Evolutionary conservation across 2,329 filamentous ascomycete species (phyloP), one percentile per base, ranked within the genome.

Genomic region (Sporothrix pallida): DNA sequence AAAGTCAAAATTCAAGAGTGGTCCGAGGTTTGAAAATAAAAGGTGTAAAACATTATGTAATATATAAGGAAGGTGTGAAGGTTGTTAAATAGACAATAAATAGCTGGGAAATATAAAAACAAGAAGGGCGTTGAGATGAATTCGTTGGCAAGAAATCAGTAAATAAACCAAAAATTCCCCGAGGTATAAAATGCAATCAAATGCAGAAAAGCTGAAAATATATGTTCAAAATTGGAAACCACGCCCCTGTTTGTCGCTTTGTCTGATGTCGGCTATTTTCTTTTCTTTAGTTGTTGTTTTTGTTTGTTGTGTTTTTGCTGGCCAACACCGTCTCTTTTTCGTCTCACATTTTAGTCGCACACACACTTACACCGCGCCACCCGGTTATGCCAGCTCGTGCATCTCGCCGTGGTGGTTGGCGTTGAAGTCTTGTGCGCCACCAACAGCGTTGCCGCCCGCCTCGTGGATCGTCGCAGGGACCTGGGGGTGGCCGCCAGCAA

Each of bases 401-500:
- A 77, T 76, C 72, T 74, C 9, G 60, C 76, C 76, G 58, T 62
- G 76, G 74, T 77, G 76, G 69, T 77, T 72, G 31, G 68, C 70
- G 58, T 73, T 71, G n/a, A 54, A 60, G n/a, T 70, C 71, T 17
- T 67, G 56, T 12, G 31, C 46, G n/a, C 20, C 67, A 9, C 75
- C 75, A 2, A 77, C 67, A 0, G 60, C n/a, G 15, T 70, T 74
- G 69, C 76, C 71, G 46, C 70, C 73, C 0, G 76, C 76, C 74
- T 77, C 76, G 67, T 75, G 71, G 71, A 77, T 76, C 10, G 76
- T 77, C n/a, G 72, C 26, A 37, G 75, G 76, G 10, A 76, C 74
- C 10, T 75, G 75, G 2, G 74, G 56, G 58, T 46, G 48, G 26
- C 56, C 46, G 46, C 42, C 23, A n/a, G 12, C 17, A 8, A 67